phyloP scores from a whole-genome alignment of 129 eudicot species.

The Smallanthus sonchifolius region DNA sequence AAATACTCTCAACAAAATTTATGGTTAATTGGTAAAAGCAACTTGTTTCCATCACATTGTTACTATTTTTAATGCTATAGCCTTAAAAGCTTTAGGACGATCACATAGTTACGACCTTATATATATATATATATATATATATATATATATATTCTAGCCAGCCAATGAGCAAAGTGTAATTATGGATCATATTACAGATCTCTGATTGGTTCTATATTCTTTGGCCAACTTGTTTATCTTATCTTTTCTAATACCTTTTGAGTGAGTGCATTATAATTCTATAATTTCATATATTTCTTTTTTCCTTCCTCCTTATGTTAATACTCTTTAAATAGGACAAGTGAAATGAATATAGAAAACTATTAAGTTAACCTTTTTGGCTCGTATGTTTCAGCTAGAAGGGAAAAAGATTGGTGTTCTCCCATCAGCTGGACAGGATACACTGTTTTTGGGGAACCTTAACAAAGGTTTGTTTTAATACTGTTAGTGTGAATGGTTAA shows the following conservation, averaged over 20 bases:
- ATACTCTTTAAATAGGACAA: neutral
- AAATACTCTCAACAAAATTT: conserved; percentile 1
- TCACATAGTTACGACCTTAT: neutral
- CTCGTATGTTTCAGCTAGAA: conserved; percentile 61
- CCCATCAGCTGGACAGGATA: conserved; percentile 76
- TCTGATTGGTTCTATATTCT: neutral
- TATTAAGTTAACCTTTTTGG: conserved; percentile 10
- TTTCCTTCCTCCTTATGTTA: neutral
- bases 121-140: no score
- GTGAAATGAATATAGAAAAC: neutral
- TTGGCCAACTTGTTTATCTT: neutral
- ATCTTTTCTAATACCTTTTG: neutral
- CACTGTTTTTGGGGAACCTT: conserved; percentile 79
- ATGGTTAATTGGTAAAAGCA: conserved; percentile 5
- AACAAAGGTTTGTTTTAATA: conserved; percentile 61
- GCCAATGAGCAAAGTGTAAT: neutral
- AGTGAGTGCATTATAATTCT: neutral
- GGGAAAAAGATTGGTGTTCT: conserved; percentile 93
- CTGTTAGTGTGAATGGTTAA: conserved; percentile 17
- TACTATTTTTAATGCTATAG: neutral
- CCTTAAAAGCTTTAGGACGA: neutral
- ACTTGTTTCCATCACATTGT: neutral
- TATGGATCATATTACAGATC: neutral
- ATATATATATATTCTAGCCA: neutral
- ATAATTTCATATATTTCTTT: neutral